Base-by-base conservation (phyloP, 1,284 basidiomycete species). In the Apiotrichum porosum region DNA sequence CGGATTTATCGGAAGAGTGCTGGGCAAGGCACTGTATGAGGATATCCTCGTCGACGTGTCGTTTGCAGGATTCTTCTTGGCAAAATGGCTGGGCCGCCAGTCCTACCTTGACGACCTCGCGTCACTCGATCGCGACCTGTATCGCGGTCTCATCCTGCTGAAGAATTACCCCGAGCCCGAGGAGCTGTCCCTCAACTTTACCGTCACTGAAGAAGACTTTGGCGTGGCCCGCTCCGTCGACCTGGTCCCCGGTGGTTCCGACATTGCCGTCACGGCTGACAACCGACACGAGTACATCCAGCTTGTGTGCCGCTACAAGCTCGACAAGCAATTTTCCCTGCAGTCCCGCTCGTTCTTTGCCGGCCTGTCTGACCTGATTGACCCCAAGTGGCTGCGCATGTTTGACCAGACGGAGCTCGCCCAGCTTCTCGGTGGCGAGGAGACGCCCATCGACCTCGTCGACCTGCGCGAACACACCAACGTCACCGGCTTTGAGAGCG, bases 21-120 rank as follows among this genome's bases (percentile, higher is more conserved):
- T 97, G 0, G 94, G 93, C 10, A 97, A 97, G 69, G 94, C 94
- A 0, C 78, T 98, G 62, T 98, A 98, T 67, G 90, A 97, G 47
- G 92, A 93, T 3, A 97, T 98, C 42, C 77, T 99, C 8, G 84
- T 95, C n/a, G 91, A 97, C 60, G 88, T 94, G 5, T 86, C 86
- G 1, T 97, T 98, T 72, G 92, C 95, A 1, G 83, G 84, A 9
- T 99, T 98, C 77, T 98, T 98, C 80, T 86, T 74, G 52, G 69
- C 72, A 8, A 73, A 73, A 59, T 93, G 91, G 89, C 78, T 94
- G 0, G 87, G 85, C 18, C 83, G 83, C 62, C 86, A 90, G 69
- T 89, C 85, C 57, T 91, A 86, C 74, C 75, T 95, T 30, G 91
- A 95, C 63, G 92, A 97, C 61, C 81, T 95, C 2, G 82, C 82